phyloP scores from a whole-genome alignment of 2,329 filamentous ascomycete genomes.

The Penicillium sp. region DNA sequence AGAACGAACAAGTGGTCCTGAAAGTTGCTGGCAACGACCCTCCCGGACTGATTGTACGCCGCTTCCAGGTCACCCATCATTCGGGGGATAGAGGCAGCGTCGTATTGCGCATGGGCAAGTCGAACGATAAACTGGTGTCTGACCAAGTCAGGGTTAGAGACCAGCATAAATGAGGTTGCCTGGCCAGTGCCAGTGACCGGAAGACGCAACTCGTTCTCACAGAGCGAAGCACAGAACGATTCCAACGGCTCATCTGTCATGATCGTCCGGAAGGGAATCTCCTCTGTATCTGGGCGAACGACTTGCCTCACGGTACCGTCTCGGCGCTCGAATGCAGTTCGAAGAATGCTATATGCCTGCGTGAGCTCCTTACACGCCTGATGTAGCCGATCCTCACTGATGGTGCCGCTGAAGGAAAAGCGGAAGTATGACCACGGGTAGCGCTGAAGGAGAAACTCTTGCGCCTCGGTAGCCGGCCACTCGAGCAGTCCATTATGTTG shows the following conservation, averaged over 20 bases:
- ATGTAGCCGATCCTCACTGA: too few species aligned
- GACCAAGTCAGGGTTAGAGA: background rate
- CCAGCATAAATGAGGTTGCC: background rate
- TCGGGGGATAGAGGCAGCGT: background rate
- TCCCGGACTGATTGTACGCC: background rate
- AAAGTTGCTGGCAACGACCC: background rate
- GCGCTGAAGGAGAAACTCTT: too few species aligned
- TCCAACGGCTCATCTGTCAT: background rate
- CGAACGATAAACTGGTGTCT: background rate
- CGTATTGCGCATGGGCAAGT: background rate
- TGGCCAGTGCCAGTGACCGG: background rate
- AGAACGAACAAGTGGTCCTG: too few species aligned
- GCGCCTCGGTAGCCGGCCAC: too few species aligned
- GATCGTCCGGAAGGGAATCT: background rate
- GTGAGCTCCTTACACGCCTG: too few species aligned
- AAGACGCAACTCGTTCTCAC: background rate
- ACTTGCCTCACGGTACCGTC: too few species aligned
- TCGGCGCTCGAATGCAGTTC: too few species aligned
- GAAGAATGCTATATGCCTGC: too few species aligned
- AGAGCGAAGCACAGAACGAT: background rate
- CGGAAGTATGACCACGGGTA: too few species aligned
- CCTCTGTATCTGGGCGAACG: too few species aligned
- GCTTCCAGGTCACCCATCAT: background rate
- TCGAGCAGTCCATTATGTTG: too few species aligned
- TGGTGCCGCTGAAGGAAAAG: too few species aligned